phyloP scores from a whole-genome alignment of 2,329 filamentous ascomycete species.

The Aspergillus cejpii region DNA sequence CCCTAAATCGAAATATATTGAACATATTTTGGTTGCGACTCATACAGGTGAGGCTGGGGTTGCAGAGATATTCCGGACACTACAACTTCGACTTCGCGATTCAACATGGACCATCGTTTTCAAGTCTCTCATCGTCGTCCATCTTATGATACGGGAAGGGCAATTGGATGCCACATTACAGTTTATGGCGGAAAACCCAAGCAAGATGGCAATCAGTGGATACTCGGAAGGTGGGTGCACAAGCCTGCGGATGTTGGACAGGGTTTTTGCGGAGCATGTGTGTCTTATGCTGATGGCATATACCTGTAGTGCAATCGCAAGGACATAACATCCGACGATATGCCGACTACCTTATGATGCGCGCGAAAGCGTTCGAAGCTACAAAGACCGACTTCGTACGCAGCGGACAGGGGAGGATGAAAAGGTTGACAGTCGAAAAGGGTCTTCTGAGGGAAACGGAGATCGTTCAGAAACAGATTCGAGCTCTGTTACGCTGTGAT shows the following conservation, averaged over 20 bases:
- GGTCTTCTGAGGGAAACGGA: slow-evolving; percentile 89
- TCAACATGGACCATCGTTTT: slow-evolving; percentile 99
- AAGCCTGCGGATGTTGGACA: not conserved
- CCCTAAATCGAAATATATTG: slow-evolving; percentile 98
- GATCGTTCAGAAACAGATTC: slow-evolving; percentile 78
- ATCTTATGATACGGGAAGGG: slow-evolving; percentile 96
- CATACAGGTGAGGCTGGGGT: slow-evolving; percentile 92
- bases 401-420: slow-evolving; percentile 71
- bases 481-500: slow-evolving; percentile 80
- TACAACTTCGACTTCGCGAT: slow-evolving; percentile 83
- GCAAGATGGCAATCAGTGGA: slow-evolving; percentile 76
- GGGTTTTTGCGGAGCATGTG: not conserved
- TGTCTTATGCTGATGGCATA: slow-evolving; percentile 33
- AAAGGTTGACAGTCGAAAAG: slow-evolving; percentile 82
- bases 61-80: slow-evolving; percentile 86
- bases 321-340: slow-evolving; percentile 92
- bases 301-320: slow-evolving; percentile 71
- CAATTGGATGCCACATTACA: slow-evolving; percentile 79
- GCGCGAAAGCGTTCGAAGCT: slow-evolving; percentile 73
- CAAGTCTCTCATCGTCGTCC: slow-evolving; percentile 91
- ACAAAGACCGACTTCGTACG: slow-evolving; percentile 88
- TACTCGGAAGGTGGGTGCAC: slow-evolving; percentile 74
- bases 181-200: slow-evolving; percentile 75
- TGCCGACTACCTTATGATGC: slow-evolving; percentile 74
- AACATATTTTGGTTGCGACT: slow-evolving; percentile 92